phyloP scores from a whole-genome alignment of 2,329 filamentous ascomycete species.

The Penicillium sp. region DNA sequence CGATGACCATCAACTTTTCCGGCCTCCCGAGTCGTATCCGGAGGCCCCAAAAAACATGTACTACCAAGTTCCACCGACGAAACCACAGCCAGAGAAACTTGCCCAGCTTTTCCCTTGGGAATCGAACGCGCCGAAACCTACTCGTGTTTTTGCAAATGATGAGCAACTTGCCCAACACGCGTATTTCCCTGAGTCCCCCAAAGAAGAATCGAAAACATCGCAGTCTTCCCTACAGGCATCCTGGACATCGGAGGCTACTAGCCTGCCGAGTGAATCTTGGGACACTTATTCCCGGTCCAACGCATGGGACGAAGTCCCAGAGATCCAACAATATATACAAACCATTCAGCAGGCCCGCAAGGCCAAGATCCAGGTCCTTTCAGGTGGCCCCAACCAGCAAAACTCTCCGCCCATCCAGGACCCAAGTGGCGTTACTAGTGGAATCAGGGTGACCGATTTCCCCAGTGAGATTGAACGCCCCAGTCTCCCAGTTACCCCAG shows the following conservation, averaged over 20 bases:
- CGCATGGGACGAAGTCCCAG: constrained; percentile 90
- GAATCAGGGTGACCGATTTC: constrained; percentile 82
- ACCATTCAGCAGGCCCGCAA: constrained; percentile 69
- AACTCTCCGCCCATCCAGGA: constrained; percentile 21
- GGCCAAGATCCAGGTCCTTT: constrained; percentile 51
- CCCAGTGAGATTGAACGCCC: constrained; percentile 81
- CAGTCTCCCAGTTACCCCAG: constrained; percentile 88
- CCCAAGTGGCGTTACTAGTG: constrained; percentile 32
- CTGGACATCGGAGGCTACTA: constrained; percentile 24
- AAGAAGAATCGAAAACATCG: constrained; percentile 24
- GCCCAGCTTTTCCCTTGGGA: constrained; percentile 93
- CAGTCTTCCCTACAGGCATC: constrained; percentile 15
- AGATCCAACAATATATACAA: constrained; percentile 87
- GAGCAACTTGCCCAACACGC: constrained; percentile 19
- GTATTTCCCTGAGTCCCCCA: constrained; percentile 13
- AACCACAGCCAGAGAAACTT: constrained; percentile 64
- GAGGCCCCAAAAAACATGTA: constrained; percentile 87
- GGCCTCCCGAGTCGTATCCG: constrained; percentile 76
- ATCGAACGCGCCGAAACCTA: constrained; percentile 63
- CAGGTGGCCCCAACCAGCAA: constrained; percentile 24
- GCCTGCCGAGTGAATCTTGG: constrained; percentile 65
- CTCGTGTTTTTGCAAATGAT: constrained; percentile 52
- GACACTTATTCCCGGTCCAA: constrained; percentile 76
- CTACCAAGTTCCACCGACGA: constrained; percentile 72
- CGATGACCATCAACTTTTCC: constrained; percentile 73